Evolutionary conservation across 2,329 filamentous ascomycete genomes (phyloP), one percentile per base, ranked within the genome.

Genomic region (Arthroderma uncinatum): DNA sequence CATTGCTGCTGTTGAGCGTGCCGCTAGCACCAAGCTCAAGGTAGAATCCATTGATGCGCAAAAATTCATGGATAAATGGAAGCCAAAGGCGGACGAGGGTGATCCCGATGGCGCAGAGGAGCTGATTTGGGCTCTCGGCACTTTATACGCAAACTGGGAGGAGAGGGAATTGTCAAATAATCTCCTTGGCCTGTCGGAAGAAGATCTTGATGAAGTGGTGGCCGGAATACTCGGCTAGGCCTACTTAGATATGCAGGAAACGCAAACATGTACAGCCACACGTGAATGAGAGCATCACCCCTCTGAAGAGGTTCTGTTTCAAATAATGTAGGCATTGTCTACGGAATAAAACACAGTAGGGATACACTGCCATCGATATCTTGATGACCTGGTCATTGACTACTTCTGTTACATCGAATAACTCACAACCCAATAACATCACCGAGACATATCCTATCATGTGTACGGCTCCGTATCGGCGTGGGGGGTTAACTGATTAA

Each of bases 61-160:
- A 16, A 16, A 16, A 3, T 58, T 58, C 23, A 30, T 58, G 19
- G 44, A 58, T 37, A 30, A 58, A 42, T 28, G 54, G 44, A 58
- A 58, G 40, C 50, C 50, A 1, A 40, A 55, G 14, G 39, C 57
- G 5, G 54, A 56, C n/a, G 34, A 23, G 7, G 34, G 33, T 4
- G 57, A 48, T 16, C 28, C n/a, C 23, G 30, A 50, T 9, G 50
- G 34, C 10, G 47, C 53, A 12, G 54, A 47, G 30, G 47, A 54
- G 23, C 25, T 59, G n/a, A 54, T 59, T 23, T 58, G 57, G 57
- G 57, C 52, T 4, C 34, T 58, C n/a, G 57, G 53, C 1, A 58
- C 52, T 9, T 23, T 55, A 12, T 53, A 58, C 30, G 53, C 57
- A 21, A 53, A 58, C 44, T 58, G 57, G 57, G 57, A 58, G 33